Evolutionary conservation across 163 green algal genomes (phyloP).

Genomic region (Volvox carteri): DNA sequence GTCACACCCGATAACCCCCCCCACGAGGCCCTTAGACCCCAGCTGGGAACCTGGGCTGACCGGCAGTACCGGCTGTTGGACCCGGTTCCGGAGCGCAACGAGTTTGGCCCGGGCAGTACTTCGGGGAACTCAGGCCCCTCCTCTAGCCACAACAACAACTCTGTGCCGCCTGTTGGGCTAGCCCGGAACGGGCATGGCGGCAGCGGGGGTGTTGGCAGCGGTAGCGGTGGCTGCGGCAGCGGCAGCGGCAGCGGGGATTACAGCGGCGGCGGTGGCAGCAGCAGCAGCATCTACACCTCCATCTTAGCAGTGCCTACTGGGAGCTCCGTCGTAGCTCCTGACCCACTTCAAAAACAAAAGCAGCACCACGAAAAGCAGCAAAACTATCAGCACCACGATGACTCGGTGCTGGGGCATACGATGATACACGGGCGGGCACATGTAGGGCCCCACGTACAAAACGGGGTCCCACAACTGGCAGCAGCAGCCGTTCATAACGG

Average conservation of each 20-base stretch:
- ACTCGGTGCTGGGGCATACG: not conserved
- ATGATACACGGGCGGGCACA: no score
- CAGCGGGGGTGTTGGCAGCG: not conserved
- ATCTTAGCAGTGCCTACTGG: not conserved
- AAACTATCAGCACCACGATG: not conserved
- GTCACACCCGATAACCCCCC: not conserved
- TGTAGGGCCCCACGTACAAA: no score
- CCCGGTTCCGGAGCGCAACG: slow-evolving; percentile 37
- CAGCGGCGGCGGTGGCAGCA: slow-evolving; percentile 1
- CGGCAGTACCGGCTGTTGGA: slow-evolving; percentile 58
- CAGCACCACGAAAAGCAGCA: not conserved
- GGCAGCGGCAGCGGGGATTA: slow-evolving; percentile 12
- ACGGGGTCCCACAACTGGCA: not conserved
- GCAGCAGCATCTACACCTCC: slow-evolving; percentile 5
- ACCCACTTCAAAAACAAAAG: slow-evolving; percentile 10
- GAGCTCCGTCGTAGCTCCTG: not conserved
- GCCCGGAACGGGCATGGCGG: not conserved
- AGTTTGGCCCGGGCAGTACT: not conserved
- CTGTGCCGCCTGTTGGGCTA: not conserved
- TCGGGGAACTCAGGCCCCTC: not conserved
- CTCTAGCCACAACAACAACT: not conserved
- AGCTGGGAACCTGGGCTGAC: slow-evolving; percentile 55
- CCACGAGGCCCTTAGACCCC: not conserved
- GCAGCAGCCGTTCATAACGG: not conserved
- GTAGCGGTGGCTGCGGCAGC: not conserved